phyloP scores from a whole-genome alignment of 2,329 filamentous ascomycete genomes.

The Metarhizium album region DNA sequence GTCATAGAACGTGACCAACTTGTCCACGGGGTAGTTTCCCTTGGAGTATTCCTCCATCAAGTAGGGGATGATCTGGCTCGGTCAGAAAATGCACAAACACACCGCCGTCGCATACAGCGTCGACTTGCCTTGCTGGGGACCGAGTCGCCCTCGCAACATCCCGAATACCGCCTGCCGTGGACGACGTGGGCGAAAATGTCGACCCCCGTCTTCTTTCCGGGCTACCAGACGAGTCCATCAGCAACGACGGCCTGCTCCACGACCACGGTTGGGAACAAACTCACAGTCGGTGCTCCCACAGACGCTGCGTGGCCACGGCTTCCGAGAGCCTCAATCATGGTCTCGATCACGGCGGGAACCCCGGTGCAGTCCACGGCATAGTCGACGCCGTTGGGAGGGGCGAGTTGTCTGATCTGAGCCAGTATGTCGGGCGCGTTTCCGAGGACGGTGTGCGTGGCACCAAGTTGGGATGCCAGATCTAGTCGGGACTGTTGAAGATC shows the following conservation, averaged over 20 bases:
- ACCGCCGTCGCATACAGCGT: not conserved
- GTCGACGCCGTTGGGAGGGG: conserved; percentile 14
- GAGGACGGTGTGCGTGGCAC: too few species aligned
- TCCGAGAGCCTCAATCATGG: conserved; percentile 34
- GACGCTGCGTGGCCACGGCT: conserved; percentile 1
- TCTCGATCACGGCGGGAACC: conserved; percentile 28
- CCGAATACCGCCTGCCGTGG: not conserved
- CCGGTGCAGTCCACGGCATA: conserved; percentile 22
- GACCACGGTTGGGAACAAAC: too few species aligned
- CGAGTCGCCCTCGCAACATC: conserved; percentile 2
- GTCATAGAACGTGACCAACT: conserved; percentile 1
- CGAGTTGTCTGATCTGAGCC: conserved; percentile 12
- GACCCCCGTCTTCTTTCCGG: not conserved
- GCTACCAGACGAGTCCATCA: too few species aligned
- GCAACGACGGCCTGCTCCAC: too few species aligned
- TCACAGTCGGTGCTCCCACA: too few species aligned
- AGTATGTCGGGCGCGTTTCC: too few species aligned
- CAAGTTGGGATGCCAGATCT: too few species aligned
- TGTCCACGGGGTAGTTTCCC: conserved; percentile 1
- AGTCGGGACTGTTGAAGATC: too few species aligned
- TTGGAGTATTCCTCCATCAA: not conserved
- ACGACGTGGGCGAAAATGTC: not conserved
- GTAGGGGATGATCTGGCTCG: conserved; percentile 1
- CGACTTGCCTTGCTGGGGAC: conserved; percentile 1
- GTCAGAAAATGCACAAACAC: too few species aligned